Percentiles rank a stretch among this genome's conserved stretches.
These are phyloP conservation scores for Vigna mungo DNA, from an alignment of 306 rosid genomes.

Conservation along the genomic window DNA sequence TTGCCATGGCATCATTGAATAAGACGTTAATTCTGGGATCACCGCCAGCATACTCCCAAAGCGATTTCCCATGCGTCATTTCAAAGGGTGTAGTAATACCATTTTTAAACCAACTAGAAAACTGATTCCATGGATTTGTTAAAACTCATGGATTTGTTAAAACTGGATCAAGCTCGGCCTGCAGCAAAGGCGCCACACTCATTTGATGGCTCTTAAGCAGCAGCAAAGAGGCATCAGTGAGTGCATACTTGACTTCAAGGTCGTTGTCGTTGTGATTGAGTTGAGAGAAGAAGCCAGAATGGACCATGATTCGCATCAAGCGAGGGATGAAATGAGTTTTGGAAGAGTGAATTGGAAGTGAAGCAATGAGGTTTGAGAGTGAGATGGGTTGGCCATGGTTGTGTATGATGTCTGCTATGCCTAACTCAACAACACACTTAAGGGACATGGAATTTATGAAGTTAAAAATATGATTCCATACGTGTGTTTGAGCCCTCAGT, in stretches of 20 bases:
- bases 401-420: conserved; percentile 42
- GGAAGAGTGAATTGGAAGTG: conserved; percentile 27
- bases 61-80: neutral
- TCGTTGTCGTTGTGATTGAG: neutral
- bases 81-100: neutral
- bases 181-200: neutral
- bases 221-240: neutral
- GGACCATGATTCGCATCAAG: conserved; percentile 40
- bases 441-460: conserved; percentile 47
- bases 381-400: conserved; percentile 39
- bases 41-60: neutral
- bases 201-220: neutral
- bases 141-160: no score
- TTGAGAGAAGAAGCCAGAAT: conserved; percentile 22
- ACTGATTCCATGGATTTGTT: neutral
- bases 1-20: conserved; percentile 47
- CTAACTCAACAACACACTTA: conserved; percentile 34
- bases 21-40: neutral
- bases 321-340: neutral
- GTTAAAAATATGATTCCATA: conserved; percentile 22
- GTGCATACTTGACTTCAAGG: neutral
- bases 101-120: neutral
- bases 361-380: conserved; percentile 30
- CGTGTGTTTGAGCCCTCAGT: conserved; percentile 34
- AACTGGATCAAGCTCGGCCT: neutral